Base-by-base conservation (phyloP, 2,329 filamentous ascomycete species). In the Coniochaeta sp. region DNA sequence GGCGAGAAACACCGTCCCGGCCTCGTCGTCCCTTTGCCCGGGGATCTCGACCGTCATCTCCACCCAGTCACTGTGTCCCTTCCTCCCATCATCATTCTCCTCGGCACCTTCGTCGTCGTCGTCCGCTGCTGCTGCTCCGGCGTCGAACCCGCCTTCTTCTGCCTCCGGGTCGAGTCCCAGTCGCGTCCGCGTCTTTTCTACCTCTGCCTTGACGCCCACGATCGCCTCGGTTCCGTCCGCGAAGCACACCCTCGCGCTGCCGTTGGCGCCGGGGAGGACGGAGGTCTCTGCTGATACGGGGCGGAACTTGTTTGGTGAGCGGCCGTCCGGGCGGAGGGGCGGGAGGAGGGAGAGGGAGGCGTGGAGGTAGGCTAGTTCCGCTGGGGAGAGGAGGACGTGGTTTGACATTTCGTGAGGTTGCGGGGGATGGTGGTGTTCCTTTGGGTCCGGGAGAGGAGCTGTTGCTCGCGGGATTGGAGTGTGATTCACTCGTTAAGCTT, bases 341-440 rank as follows among this genome's bases (percentile, higher is more conserved):
- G 91, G 91, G 40, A 72, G 73, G 54, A 91, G 85, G 7, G 84
- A 80, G 63, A 99, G 89, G 6, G 92, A 91, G 57, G 82, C 83
- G 77, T 95, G 90, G 49, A 97, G 83, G 74, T 96, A 99, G 61
- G 91, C 91, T 63, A 99, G 88, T 74, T 99, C 94, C 63, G 94
- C 91, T 47, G 94, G 92, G 51, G 91, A 96, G 69, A 97, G 86
- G 61, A 90, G 85, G 63, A 83, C 81, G 71, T 83, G 81, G 62
- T 70, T 76, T 59, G 86, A 76, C 81, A 89, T 87, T n/a, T n/a
- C n/a, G n/a, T n/a, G n/a, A n/a, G n/a, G n/a, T n/a, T n/a, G n/a
- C n/a, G n/a, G n/a, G n/a, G n/a, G 33, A 38, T 22, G 3, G 33
- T 2, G 2, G 33, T 3, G 33, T n/a, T n/a, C n/a, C n/a, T n/a